Base-by-base conservation (phyloP, 148 eudicot genomes). In the Polygonum maritimum region DNA sequence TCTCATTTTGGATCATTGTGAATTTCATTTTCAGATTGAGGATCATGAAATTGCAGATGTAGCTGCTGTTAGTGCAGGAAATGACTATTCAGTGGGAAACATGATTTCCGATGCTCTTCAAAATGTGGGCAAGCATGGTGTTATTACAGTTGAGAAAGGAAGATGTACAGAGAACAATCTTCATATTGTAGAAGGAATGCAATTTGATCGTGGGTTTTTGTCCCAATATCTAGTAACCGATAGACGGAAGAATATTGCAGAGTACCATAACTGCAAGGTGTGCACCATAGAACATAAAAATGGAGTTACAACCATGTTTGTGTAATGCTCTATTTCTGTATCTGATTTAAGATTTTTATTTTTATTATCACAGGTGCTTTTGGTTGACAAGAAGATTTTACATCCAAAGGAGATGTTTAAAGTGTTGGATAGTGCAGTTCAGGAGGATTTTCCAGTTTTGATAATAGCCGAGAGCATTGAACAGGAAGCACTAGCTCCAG, bases 41-140 rank as follows among this genome's bases (percentile, higher is more conserved):
- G 97, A 94, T 82, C 84, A 83, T 80, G 92, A 90, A 85, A 82
- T 91, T 69, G 87, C 87, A 63, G 84, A 90, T 79, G 97, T 90
- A 62, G 93, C 98, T 63, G 88, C 98, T 45, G 91, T 91, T 14
- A 94, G 97, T 74, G 95, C 98, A 26, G 97, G 97, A 76, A 94
- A 91, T 73, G 93, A 90, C 82, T 84, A 87, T 80, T 88, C 47
- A 58, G 87, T 90, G 5, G 97, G 97, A 82, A 89, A 85, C 76
- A 87, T 94, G 97, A 94, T 90, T 52, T 83, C 85, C 40, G 87
- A 87, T 49, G 93, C 97, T 39, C 49, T 91, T 63, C 74, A 76
- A 44, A 85, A 75, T 74, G 97, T 94, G 10, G 97, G 96, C 39
- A 83, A 83, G 71, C 72, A 74, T 33, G 98, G 97, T 13, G 84